Percentiles rank a stretch among this genome's conserved stretches.
These are phyloP conservation scores for Coemansia sp. DNA, from an alignment of 192 early-diverging fungal genomes.

Conservation along the genomic window DNA sequence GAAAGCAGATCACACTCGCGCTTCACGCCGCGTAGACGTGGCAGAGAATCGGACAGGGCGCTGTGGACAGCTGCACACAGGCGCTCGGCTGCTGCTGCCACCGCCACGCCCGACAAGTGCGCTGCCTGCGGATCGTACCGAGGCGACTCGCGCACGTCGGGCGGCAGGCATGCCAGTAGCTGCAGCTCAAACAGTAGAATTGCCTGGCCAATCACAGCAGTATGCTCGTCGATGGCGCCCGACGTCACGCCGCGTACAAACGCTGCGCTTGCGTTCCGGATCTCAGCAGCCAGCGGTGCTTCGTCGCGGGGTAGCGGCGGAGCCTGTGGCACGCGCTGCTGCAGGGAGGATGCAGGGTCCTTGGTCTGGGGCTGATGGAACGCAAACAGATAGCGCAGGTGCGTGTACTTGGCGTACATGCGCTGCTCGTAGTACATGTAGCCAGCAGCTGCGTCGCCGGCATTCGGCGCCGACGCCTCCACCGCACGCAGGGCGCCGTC, in stretches of 20 bases:
- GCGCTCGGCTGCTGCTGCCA: constrained; percentile 17
- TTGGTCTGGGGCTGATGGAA: constrained; percentile 11
- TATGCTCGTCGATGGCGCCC: constrained; percentile 13
- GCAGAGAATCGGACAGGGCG: not conserved
- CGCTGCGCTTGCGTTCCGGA: constrained; percentile 9
- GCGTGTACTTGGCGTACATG: constrained; percentile 34
- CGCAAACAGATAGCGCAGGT: constrained; percentile 43
- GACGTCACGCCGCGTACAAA: constrained; percentile 25
- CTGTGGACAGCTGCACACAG: constrained; percentile 12
- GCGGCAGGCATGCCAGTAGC: constrained; percentile 23
- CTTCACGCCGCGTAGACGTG: constrained; percentile 11
- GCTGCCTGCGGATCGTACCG: constrained; percentile 13
- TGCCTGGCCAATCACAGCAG: constrained; percentile 21
- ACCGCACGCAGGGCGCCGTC: constrained; percentile 30
- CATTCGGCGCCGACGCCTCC: constrained; percentile 1
- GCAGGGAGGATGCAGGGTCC: not conserved
- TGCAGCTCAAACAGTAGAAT: constrained; percentile 45
- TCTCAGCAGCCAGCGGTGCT: constrained; percentile 10
- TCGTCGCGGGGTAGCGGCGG: constrained; percentile 9
- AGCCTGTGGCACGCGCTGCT: not conserved
- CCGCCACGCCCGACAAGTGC: constrained; percentile 19
- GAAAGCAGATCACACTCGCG: constrained; percentile 16
- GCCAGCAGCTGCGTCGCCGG: constrained; percentile 4
- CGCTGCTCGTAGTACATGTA: constrained; percentile 21
- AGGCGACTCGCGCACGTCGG: constrained; percentile 12